Evolutionary conservation across 306 rosid genomes (phyloP), one percentile per base, ranked within the genome.

Genomic region (Castanea mollissima): DNA sequence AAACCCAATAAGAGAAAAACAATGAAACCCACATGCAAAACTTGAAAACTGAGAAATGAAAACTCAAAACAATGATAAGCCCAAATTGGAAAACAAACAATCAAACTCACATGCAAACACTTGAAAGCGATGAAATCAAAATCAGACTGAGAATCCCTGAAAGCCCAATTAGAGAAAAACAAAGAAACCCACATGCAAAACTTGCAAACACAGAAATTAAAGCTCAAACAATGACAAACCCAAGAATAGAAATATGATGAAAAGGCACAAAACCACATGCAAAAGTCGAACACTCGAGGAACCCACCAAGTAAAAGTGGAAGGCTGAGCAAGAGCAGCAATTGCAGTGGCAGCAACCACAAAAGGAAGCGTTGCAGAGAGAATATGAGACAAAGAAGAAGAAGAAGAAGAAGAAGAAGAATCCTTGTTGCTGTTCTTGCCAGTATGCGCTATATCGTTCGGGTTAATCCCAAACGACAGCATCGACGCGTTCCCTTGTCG

Each of bases 301-400:
- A 83, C 81, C 64, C 52, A 95, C 99, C 99, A 95, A 78, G 94
- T 91, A 76, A 90, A 95, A 55, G 99, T 92, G n/a, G 96, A 88
- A 76, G 99, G 99, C 80, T 89, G 90, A 79, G 87, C 84, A 15
- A 95, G 86, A 81, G 99, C 99, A 9, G 90, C 93, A 83, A 93
- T 77, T n/a, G 96, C 98, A 4, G 99, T 95, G 35, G 85, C 92
- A 58, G 90, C 96, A 56, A 95, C 99, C 71, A 93, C 94, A 83
- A 95, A 89, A 5, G 99, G 99, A 90, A 95, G 99, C 87, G 90
- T 83, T 60, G 94, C 95, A 10, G 99, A 93, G 29, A 95, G 77
- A 78, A 86, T 9, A 85, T 88, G 96, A 59, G 98, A 90, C 79
- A 84, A 87, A 82, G 54, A 49, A 49, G 54, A 49, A 46, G 41